Conservation (phyloP, 257 asterid genomes). For the Voacanga thouarsii region DNA sequence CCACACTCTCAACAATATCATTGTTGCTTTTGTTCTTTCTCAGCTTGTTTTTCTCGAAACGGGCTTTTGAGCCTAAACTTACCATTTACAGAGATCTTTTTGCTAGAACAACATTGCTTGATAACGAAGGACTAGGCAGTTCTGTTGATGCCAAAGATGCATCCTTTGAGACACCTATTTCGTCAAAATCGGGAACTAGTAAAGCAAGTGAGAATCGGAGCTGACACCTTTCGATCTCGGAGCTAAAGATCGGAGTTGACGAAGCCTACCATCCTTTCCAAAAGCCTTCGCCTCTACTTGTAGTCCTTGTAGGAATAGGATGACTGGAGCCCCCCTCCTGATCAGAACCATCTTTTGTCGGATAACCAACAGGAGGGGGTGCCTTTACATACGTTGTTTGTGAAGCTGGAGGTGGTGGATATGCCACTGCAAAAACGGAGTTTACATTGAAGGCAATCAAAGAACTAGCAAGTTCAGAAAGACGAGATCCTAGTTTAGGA, state of each 20-base stretch:
- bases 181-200: constrained; percentile 20
- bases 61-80: too few relatives aligned
- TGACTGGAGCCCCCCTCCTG: constrained; percentile 1
- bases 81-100: constrained; percentile 33
- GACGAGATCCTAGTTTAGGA: too few relatives aligned
- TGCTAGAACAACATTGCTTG: constrained; percentile 13
- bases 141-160: background rate
- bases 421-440: constrained; percentile 17
- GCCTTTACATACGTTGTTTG: constrained; percentile 37
- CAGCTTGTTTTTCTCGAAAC: too few relatives aligned
- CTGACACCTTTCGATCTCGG: too few relatives aligned
- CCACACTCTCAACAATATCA: too few relatives aligned
- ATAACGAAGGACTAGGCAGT: background rate
- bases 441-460: background rate
- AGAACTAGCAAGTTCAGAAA: background rate
- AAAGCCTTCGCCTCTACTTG: constrained; percentile 45
- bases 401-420: constrained; percentile 37
- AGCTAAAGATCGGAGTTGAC: too few relatives aligned
- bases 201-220: too few relatives aligned
- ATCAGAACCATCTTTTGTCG: constrained; percentile 31
- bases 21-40: too few relatives aligned
- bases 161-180: constrained; percentile 6
- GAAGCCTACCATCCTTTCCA: constrained; percentile 49
- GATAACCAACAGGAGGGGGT: constrained; percentile 61
- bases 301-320: constrained; percentile 18